These are phyloP conservation scores for Moringa oleifera DNA, from an alignment of 345 rosid genomes.

Conservation along the genomic window DNA sequence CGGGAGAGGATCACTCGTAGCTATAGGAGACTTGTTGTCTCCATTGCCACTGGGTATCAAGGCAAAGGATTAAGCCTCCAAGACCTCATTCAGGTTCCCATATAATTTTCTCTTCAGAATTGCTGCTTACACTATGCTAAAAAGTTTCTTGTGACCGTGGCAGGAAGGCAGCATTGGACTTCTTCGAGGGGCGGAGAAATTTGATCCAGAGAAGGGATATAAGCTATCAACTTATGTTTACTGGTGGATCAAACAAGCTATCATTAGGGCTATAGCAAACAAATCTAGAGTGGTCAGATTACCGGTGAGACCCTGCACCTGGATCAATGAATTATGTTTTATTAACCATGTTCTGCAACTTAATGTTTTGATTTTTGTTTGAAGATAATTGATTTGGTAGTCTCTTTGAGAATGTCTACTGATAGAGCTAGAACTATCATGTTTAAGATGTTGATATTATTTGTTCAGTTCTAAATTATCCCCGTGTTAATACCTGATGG, in stretches of 20 bases:
- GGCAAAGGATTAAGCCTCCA: slow-evolving; percentile 51
- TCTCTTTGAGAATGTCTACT: too few species aligned
- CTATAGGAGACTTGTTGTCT: slow-evolving; percentile 42
- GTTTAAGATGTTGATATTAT: too few species aligned
- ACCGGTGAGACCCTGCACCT: slow-evolving; percentile 33
- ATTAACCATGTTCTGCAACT: too few species aligned
- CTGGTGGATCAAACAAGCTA: slow-evolving; percentile 67
- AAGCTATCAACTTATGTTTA: slow-evolving; percentile 58
- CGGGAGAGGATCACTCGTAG: slow-evolving; percentile 36
- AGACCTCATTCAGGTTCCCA: slow-evolving; percentile 47
- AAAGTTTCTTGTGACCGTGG: not conserved
- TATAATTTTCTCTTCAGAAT: slow-evolving; percentile 1
- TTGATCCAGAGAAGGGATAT: slow-evolving; percentile 48
- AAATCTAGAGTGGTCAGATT: slow-evolving; percentile 44
- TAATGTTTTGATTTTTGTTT: too few species aligned
- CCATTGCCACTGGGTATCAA: slow-evolving; percentile 45
- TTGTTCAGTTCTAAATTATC: too few species aligned
- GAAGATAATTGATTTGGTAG: too few species aligned
- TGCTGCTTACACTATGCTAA: slow-evolving; percentile 6
- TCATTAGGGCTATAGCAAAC: slow-evolving; percentile 39
- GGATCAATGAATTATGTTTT: too few species aligned
- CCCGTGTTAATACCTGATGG: too few species aligned
- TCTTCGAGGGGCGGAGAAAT: slow-evolving; percentile 48
- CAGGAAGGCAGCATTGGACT: slow-evolving; percentile 57
- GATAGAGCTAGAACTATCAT: too few species aligned